These are phyloP conservation scores for Eimeria praecox DNA, from an alignment of 169 alveolate species.

Conservation along the genomic window DNA sequence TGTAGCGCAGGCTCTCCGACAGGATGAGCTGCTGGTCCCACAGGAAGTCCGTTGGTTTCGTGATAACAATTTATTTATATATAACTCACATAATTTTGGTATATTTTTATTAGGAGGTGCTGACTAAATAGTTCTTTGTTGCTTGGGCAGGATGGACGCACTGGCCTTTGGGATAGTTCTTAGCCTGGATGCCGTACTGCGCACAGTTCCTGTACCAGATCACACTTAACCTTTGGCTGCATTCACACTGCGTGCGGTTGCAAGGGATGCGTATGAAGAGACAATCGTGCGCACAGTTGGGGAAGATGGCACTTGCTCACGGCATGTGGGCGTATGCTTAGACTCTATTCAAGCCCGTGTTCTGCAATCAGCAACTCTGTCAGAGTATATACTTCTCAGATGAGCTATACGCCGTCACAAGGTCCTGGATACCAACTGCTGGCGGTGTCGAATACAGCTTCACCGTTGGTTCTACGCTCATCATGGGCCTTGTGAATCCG, in stretches of 20 bases:
- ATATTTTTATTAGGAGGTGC: no score
- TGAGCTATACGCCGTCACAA: no score
- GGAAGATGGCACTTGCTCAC: no score
- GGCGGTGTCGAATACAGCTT: not conserved
- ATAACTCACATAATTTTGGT: no score
- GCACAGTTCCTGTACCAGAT: not conserved
- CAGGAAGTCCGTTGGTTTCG: constrained; percentile 35
- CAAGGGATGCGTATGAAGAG: not conserved
- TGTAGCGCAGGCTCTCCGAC: not conserved
- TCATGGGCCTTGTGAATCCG: not conserved
- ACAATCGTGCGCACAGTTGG: not conserved
- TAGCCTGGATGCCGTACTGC: not conserved
- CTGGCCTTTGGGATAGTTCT: not conserved
- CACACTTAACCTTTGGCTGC: not conserved
- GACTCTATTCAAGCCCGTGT: not conserved
- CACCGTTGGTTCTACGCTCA: not conserved
- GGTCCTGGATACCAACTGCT: not conserved
- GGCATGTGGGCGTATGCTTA: no score
- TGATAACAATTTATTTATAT: no score
- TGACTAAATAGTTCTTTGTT: not conserved
- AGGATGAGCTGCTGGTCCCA: not conserved
- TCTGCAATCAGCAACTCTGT: not conserved
- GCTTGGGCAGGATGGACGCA: not conserved
- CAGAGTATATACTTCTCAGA: no score
- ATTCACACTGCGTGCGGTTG: no score